Base-by-base conservation (phyloP, 106 monocot species). In the Acanthochlamys bracteata region DNA sequence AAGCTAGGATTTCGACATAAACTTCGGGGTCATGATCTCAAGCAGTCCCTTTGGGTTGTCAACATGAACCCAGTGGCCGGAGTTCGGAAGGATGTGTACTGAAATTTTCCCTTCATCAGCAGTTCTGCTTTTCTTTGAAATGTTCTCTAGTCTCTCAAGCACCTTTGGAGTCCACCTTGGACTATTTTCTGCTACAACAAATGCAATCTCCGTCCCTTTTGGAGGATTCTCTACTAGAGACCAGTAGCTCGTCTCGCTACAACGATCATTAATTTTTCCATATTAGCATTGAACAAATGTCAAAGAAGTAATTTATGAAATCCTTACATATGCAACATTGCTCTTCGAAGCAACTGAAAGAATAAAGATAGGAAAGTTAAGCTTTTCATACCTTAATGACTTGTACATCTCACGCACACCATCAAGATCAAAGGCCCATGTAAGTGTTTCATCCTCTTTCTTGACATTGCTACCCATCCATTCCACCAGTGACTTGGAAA, bases 21-120 rank as follows among this genome's bases (percentile, higher is more conserved):
- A 92, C 65, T 81, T 88, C 10, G 88, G 79, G 20, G 67, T 69
- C 85, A 98, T 88, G 57, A 98, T 98, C 61, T 92, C 88, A 10
- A 98, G 84, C 21, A 98, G 75, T 42, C 88, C 98, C 40, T 81
- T 92, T 1, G 98, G 92, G 72, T 98, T 98, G 76, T 98, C 98
- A 0, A 78, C 92, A 59, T 98, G 92, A 47, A 98, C 98, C 98
- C 98, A 98, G 49, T 98, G 98, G 42, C 92, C 98, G 21, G 98
- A 82, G 1, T 74, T 89, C 0, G 84, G 85, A 25, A 98, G 85
- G 63, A 85, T 65, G 64, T 98, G 81, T 57, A 92, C 27, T 3
- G 67, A 73, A 57, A 89, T 65, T 69, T 86, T 98, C 7, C 92
- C 88, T 27, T 75, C 80, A 7, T 77, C 75, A 7, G 73, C 57